Percentiles rank a stretch among this genome's conserved stretches.
Evolutionary conservation across 768 basidiomycete genomes (phyloP).

Genomic region (Imleria badia): DNA sequence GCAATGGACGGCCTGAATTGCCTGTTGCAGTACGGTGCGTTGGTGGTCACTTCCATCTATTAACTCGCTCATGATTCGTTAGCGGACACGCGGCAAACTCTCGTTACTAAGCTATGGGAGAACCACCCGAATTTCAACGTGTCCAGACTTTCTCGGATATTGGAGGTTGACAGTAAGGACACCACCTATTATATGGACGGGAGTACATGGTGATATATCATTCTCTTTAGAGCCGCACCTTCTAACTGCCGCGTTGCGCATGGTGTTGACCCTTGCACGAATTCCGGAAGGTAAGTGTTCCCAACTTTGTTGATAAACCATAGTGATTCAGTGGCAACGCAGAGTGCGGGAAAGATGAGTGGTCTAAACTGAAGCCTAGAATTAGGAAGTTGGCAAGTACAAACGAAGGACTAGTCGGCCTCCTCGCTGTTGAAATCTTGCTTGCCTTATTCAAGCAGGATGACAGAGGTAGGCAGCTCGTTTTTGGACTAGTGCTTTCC

Average conservation of each 20-base stretch:
- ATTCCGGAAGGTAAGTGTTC: too few relatives aligned
- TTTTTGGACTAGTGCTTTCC: not conserved
- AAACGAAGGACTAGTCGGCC: conserved; percentile 5
- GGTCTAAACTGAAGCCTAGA: not conserved
- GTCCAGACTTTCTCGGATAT: not conserved
- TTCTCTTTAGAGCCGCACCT: too few relatives aligned
- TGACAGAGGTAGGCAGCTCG: not conserved
- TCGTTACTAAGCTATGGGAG: conserved; percentile 7
- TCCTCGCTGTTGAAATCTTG: conserved; percentile 18
- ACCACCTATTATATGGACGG: not conserved
- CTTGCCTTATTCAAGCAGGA: conserved; percentile 8
- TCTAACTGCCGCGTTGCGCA: too few relatives aligned
- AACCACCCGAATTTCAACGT: not conserved
- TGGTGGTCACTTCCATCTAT: not conserved
- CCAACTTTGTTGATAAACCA: too few relatives aligned
- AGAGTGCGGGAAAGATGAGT: too few relatives aligned
- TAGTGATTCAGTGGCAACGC: too few relatives aligned
- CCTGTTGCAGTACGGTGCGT: conserved; percentile 20
- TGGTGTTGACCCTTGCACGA: conserved; percentile 14
- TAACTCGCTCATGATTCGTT: not conserved
- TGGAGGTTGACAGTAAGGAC: conserved; percentile 14
- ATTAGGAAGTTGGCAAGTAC: conserved; percentile 13
- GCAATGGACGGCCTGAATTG: conserved; percentile 24
- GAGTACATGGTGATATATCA: too few relatives aligned
- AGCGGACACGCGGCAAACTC: conserved; percentile 9